Evolutionary conservation across 179 eudicot species (phyloP).

Genomic region (Beta macrorhiza): DNA sequence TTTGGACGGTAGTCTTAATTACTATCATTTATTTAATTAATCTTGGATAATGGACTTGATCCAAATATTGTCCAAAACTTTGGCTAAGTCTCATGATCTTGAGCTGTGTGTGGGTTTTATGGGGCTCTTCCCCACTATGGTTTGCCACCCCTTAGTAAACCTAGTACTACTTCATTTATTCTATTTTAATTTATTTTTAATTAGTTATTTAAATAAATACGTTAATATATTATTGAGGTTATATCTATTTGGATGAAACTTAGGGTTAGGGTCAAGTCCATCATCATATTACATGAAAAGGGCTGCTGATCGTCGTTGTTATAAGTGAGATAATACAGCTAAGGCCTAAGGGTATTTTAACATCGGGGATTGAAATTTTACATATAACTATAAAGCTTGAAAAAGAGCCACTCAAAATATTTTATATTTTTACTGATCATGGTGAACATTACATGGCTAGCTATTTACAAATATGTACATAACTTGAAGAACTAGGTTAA

Average conservation of each 20-base stretch:
- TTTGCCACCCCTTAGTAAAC: conserved; percentile 19
- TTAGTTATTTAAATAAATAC: no score
- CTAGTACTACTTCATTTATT: conserved; percentile 9
- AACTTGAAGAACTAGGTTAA: background rate
- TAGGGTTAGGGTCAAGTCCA: conserved; percentile 32
- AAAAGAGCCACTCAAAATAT: conserved; percentile 7
- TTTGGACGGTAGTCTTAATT: background rate
- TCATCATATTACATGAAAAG: conserved; percentile 15
- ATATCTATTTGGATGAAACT: conserved; percentile 22
- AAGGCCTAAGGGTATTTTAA: conserved; percentile 17
- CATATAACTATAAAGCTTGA: conserved; percentile 22
- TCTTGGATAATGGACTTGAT: conserved; percentile 11
- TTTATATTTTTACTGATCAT: background rate
- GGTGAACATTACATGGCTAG: background rate
- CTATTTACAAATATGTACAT: background rate
- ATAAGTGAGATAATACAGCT: conserved; percentile 11
- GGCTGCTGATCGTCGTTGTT: conserved; percentile 16
- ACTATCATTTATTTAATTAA: background rate
- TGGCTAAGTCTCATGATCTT: conserved; percentile 22
- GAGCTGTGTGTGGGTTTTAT: conserved; percentile 18
- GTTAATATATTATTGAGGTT: background rate
- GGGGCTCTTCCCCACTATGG: conserved; percentile 6
- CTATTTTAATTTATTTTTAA: background rate
- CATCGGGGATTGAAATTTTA: conserved; percentile 20
- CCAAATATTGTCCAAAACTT: conserved; percentile 10